Evolutionary conservation across 2,329 filamentous ascomycete species (phyloP).

Genomic region (Biscogniauxia marginata): DNA sequence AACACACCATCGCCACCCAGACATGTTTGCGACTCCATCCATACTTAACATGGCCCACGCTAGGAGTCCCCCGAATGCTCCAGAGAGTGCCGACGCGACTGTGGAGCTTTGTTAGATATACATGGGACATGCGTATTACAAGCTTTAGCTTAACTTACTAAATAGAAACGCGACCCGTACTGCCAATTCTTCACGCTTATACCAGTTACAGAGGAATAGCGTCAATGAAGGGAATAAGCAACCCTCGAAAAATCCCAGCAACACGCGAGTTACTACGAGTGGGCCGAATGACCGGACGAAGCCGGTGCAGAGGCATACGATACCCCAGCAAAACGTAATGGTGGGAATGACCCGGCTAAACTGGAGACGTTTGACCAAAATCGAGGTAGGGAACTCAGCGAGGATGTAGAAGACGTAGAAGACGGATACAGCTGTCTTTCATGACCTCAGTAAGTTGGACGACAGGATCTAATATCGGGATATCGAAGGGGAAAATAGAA

Average conservation of each 20-base stretch:
- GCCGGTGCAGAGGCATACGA: slow-evolving; percentile 28
- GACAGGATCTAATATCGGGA: no score
- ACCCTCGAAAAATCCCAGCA: slow-evolving; percentile 31
- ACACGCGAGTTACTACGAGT: slow-evolving; percentile 25
- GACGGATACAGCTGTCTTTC: slow-evolving; percentile 24
- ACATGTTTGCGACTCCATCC: slow-evolving; percentile 25
- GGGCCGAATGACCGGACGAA: slow-evolving; percentile 27
- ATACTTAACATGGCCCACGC: slow-evolving; percentile 28
- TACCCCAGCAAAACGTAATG: slow-evolving; percentile 26
- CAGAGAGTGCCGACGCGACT: slow-evolving; percentile 27
- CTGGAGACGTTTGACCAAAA: slow-evolving; percentile 26
- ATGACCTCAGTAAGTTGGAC: background rate
- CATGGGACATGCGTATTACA: no score
- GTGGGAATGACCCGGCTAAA: slow-evolving; percentile 26
- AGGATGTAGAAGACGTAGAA: slow-evolving; percentile 30
- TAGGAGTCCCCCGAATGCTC: slow-evolving; percentile 29
- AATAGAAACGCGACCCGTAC: slow-evolving; percentile 29
- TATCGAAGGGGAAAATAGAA: background rate
- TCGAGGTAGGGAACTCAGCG: slow-evolving; percentile 24
- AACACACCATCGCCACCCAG: slow-evolving; percentile 29
- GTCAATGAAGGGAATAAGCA: slow-evolving; percentile 31
- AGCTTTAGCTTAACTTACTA: slow-evolving; percentile 12
- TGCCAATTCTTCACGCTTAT: slow-evolving; percentile 32
- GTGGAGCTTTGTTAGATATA: background rate
- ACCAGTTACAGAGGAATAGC: slow-evolving; percentile 31